Evolutionary conservation across 1,139 yeast species (phyloP).

Genomic region (Blastobotrys proliferans): DNA sequence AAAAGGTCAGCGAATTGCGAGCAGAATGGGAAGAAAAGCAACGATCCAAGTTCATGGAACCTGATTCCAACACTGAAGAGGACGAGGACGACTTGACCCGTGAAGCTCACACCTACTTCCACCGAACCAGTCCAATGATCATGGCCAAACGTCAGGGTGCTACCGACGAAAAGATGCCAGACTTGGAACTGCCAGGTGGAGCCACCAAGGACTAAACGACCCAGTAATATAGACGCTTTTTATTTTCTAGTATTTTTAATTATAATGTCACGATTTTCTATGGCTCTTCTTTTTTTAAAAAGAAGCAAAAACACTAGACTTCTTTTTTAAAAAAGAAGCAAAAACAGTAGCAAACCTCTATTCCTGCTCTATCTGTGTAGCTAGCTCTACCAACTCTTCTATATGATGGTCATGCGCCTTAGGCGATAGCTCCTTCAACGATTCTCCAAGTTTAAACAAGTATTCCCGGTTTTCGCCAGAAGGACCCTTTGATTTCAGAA

Average conservation of each 20-base stretch:
- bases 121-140: slow-evolving; percentile 35
- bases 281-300: too few relatives aligned
- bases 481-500: slow-evolving; percentile 61
- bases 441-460: slow-evolving; percentile 48
- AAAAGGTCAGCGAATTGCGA: slow-evolving; percentile 36
- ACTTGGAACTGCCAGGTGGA: slow-evolving; percentile 9
- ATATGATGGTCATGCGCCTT: slow-evolving; percentile 37
- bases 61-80: slow-evolving; percentile 21
- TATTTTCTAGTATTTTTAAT: too few relatives aligned
- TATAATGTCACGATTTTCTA: too few relatives aligned
- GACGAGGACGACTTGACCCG: slow-evolving; percentile 19
- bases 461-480: slow-evolving; percentile 80
- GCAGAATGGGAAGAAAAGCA: slow-evolving; percentile 36
- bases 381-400: slow-evolving; percentile 29
- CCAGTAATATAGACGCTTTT: too few relatives aligned
- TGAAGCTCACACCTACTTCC: slow-evolving; percentile 34
- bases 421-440: slow-evolving; percentile 49
- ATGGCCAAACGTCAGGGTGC: slow-evolving; percentile 22
- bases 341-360: not conserved
- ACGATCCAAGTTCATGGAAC: slow-evolving; percentile 27
- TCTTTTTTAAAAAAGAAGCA: not conserved
- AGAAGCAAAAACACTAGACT: too few relatives aligned
- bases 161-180: slow-evolving; percentile 21
- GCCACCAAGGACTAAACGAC: not conserved
- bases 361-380: slow-evolving; percentile 1